phyloP scores from a whole-genome alignment of 306 rosid species.

The Cucumis melo region DNA sequence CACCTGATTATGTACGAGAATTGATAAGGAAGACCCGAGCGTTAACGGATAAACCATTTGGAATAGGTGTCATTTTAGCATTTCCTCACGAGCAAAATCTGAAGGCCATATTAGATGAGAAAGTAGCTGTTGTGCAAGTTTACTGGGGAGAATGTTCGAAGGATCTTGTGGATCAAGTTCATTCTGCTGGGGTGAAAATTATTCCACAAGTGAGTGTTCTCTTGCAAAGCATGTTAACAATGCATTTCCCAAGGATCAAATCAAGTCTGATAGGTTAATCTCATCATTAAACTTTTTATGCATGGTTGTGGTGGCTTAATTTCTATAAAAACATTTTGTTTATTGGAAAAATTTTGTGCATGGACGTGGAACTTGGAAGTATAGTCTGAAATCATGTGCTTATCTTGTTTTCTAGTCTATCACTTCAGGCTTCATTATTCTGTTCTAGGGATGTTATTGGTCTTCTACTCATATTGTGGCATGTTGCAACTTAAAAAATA shows the following conservation, averaged over 20 bases:
- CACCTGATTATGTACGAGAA: conserved; percentile 51
- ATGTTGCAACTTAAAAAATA: neutral
- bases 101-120: conserved; percentile 54
- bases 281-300: neutral
- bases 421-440: neutral
- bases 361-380: too few species aligned
- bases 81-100: conserved; percentile 67
- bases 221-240: neutral
- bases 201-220: conserved; percentile 62
- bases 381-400: neutral
- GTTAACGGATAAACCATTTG: conserved; percentile 73
- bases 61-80: conserved; percentile 61
- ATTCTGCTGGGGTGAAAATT: conserved; percentile 57
- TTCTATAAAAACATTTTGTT: neutral
- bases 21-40: conserved; percentile 49
- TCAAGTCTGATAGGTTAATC: neutral
- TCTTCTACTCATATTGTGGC: neutral
- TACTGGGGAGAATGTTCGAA: conserved; percentile 69
- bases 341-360: too few species aligned
- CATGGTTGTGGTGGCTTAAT: neutral
- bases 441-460: neutral
- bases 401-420: neutral
- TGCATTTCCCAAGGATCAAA: neutral
- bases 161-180: conserved; percentile 53
- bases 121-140: conserved; percentile 63